These are phyloP conservation scores for Papilionanthe hybrid DNA, from an alignment of 116 monocot species.

Conservation along the genomic window DNA sequence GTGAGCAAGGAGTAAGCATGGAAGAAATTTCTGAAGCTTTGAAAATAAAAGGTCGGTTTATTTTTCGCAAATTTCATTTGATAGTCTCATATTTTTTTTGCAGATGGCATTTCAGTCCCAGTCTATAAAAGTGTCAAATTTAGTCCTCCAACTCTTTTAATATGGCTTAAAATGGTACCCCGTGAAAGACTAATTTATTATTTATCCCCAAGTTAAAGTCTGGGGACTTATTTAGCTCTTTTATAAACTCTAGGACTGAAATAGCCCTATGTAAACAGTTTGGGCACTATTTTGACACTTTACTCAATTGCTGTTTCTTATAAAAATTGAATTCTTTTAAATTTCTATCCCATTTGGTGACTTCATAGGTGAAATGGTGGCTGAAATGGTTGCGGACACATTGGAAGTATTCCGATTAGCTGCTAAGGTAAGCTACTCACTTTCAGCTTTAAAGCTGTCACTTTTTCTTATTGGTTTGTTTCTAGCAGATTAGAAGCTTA, in stretches of 20 bases:
- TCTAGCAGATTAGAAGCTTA: not conserved
- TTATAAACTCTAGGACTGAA: no score
- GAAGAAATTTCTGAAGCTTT: slow-evolving; percentile 47
- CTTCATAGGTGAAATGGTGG: slow-evolving; percentile 25
- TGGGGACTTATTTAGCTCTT: no score
- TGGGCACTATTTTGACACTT: no score
- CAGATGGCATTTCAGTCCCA: not conserved
- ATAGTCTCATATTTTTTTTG: no score
- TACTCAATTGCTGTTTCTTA: not conserved
- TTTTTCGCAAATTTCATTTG: not conserved
- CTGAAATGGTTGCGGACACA: slow-evolving; percentile 49
- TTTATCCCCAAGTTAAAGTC: no score
- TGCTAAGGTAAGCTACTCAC: slow-evolving; percentile 46
- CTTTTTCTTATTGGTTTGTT: not conserved
- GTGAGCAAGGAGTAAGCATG: slow-evolving; percentile 74
- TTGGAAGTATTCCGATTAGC: slow-evolving; percentile 54
- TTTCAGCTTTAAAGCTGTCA: not conserved
- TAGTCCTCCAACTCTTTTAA: no score
- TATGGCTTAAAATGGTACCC: no score
- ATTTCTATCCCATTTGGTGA: not conserved
- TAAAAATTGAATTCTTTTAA: not conserved
- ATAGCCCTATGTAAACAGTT: no score
- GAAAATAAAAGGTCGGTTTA: slow-evolving; percentile 37
- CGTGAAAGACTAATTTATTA: no score
- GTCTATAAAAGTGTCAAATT: no score